phyloP scores from a whole-genome alignment of 2,329 filamentous ascomycete genomes.

The Hypomyces perniciosus region DNA sequence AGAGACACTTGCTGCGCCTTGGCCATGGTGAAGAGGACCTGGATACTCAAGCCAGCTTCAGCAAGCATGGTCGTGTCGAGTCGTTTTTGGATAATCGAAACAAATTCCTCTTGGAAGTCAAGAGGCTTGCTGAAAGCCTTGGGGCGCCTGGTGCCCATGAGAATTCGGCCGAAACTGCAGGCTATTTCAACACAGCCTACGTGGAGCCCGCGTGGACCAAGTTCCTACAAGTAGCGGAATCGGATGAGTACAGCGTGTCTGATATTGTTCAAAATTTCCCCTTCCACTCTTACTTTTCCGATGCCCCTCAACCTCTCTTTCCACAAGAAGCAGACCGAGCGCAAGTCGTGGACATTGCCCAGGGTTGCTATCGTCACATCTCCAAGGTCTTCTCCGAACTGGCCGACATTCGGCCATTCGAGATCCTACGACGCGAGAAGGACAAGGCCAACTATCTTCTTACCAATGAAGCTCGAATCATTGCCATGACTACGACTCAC shows the following conservation, averaged over 20 bases:
- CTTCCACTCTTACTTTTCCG: slow-evolving; percentile 80
- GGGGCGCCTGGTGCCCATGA: slow-evolving; percentile 89
- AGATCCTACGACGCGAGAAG: slow-evolving; percentile 79
- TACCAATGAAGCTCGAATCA: slow-evolving; percentile 90
- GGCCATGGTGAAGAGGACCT: slow-evolving; percentile 95
- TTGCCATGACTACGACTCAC: slow-evolving; percentile 98
- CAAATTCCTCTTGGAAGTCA: slow-evolving; percentile 73
- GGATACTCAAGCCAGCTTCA: slow-evolving; percentile 78
- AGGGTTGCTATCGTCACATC: slow-evolving; percentile 84
- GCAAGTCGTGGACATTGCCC: slow-evolving; percentile 65
- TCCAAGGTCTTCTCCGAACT: slow-evolving; percentile 86
- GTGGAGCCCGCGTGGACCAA: slow-evolving; percentile 82
- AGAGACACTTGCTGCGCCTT: slow-evolving; percentile 83
- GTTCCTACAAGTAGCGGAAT: slow-evolving; percentile 58
- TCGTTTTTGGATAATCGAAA: slow-evolving; percentile 88
- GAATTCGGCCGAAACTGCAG: slow-evolving; percentile 91
- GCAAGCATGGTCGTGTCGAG: slow-evolving; percentile 90
- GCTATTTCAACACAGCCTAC: slow-evolving; percentile 93
- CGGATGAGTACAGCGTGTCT: slow-evolving; percentile 48
- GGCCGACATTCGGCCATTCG: slow-evolving; percentile 89
- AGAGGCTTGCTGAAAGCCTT: slow-evolving; percentile 77
- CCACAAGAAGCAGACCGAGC: slow-evolving; percentile 59
- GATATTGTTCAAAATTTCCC: slow-evolving; percentile 73
- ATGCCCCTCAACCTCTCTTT: slow-evolving; percentile 83
- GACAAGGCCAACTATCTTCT: slow-evolving; percentile 96